Base-by-base conservation (phyloP, 2,329 filamentous ascomycete genomes). In the Hymenoscyphus scutula region DNA sequence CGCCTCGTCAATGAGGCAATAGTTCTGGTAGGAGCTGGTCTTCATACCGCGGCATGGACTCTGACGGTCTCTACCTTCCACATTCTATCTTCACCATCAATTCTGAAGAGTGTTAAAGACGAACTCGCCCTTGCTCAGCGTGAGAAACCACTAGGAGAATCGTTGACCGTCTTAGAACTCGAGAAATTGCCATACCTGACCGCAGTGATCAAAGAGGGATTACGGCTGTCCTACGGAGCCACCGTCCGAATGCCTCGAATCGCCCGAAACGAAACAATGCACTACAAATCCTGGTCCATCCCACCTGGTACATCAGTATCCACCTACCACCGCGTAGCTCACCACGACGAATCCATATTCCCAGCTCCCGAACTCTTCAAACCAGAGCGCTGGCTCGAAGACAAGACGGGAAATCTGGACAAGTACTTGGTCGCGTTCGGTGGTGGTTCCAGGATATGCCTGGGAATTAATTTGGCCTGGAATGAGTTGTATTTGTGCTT, bases 61-160 rank as follows among this genome's bases (percentile, higher is more conserved):
- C 67, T 80, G 15, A 64, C 71, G 2, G 64, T 76, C n/a, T 64
- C 73, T 8, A 68, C 72, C 2, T 79, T 72, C 67, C 62, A 76
- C 70, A 64, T 79, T 1, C 73, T 76, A 13, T 63, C 68, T 11
- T 69, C 75, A 15, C 71, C 74, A 0, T 5, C 62, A 0, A 69
- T 76, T 11, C 64, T 74, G 0, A 17, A 62, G 1, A 68, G 63
- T 3, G 64, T 80, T 7, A 69, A 68, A 10, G 59, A 65, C 0
- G 78, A 80, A 63, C 71, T 80, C 5, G 63, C 64, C 29, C 17
- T 11, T 17, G 19, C 55, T 27, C 32, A 29, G 13, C 32, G 25
- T 6, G 56, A n/a, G 32, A 61, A 59, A 13, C 63, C 60, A 27
- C 59, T 64, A n/a, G 59, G 64, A 51, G 56, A 64, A 34, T 57